Evolutionary conservation across 2,329 filamentous ascomycete species (phyloP), one percentile per base, ranked within the genome.

Genomic region (Fusarium incarnatum): DNA sequence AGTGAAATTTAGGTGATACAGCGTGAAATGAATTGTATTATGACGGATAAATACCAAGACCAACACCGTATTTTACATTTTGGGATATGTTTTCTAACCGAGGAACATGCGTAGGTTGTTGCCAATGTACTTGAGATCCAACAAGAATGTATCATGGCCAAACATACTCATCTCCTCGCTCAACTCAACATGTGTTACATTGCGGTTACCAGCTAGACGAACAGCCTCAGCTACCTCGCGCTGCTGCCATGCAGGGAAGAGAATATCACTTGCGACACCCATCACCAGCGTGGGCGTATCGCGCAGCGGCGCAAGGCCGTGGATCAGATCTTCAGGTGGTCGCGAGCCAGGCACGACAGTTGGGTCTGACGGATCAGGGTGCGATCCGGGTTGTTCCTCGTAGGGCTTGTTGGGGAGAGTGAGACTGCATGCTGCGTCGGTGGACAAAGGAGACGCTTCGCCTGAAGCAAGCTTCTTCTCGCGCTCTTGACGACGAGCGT

Each of bases 191-290:
- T 99, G 94, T 46, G 90, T 91, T 1, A 99, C 94, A 32, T 87
- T 89, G 66, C 88, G 85, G 76, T 97, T 98, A 1, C 96, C 96
- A 1, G 87, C 88, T 34, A 88, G 86, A 64, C 89, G 88, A 69
- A 99, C 83, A 5, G 95, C 92, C 76, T 95, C 91, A 6, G 94
- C 95, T 67, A 99, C 91, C 80, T 99, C 96, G 56, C 93, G 89
- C 83, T 99, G 96, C 83, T 99, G 96, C 95, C 96, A 99, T 0
- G 96, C 94, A 0, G 96, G 96, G 81, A 99, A 99, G 37, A 99
- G 83, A 52, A 98, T 98, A 78, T 99, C 96, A 74, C 94, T 98
- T 0, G 94, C 93, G 6, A 98, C 96, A 34, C 96, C 96, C 83
- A 99, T 91, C 13, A 99, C 93, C 23, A 99, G 85, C 1, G 93